Percentiles rank a stretch among this genome's conserved stretches.
Conservation (phyloP, 225 moss, liverwort and hornwort genomes). For the Marchantia paleacea region DNA sequence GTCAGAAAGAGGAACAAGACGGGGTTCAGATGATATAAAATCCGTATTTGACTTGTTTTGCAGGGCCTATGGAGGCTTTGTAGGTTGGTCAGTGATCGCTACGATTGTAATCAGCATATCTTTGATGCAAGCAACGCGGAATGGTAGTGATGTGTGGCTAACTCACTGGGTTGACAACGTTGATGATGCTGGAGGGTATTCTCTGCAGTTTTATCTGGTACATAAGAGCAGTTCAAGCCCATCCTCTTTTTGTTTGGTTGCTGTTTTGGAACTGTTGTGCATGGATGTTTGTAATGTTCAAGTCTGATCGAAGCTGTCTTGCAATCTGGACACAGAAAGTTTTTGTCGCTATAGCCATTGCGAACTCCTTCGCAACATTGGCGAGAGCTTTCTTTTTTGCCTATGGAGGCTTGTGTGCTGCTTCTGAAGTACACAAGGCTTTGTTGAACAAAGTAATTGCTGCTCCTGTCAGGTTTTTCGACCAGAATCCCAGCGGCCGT, state of each 20-base stretch:
- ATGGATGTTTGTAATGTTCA: not conserved
- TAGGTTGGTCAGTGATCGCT: conserved; percentile 70
- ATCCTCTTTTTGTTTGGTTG: not conserved
- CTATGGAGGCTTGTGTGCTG: conserved; percentile 87
- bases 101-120: conserved; percentile 60
- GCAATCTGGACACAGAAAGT: conserved; percentile 52
- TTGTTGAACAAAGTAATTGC: conserved; percentile 69
- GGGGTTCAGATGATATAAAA: not conserved
- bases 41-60: conserved; percentile 9
- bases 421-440: conserved; percentile 64
- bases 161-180: conserved; percentile 85
- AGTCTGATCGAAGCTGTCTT: not conserved
- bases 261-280: not conserved
- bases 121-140: conserved; percentile 84
- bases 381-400: conserved; percentile 84
- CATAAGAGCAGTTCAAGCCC: not conserved
- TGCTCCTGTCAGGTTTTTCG: conserved; percentile 87
- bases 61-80: conserved; percentile 70
- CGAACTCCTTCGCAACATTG: conserved; percentile 72
- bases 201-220: conserved; percentile 79
- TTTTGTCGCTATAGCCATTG: conserved; percentile 60
- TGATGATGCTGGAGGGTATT: conserved; percentile 35
- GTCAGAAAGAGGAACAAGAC: not conserved
- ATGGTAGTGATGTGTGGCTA: conserved; percentile 86
- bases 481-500: conserved; percentile 93